phyloP scores from a whole-genome alignment of 345 rosid species.

The Hibiscus trionum region DNA sequence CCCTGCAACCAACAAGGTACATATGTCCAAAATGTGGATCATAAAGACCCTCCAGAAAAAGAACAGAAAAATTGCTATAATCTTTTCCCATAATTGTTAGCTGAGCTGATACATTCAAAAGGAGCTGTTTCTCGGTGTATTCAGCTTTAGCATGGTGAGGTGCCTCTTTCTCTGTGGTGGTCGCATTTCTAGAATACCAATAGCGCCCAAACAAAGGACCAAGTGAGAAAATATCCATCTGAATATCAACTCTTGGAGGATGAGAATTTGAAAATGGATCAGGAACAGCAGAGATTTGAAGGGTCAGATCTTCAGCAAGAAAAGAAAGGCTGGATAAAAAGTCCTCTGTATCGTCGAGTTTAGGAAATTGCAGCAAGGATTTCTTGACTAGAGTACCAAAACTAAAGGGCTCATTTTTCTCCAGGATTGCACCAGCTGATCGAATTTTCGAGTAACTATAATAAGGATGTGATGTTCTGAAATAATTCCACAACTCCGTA shows the following conservation, averaged over 20 bases:
- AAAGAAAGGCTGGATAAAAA: slow-evolving; percentile 45
- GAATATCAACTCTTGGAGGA: slow-evolving; percentile 24
- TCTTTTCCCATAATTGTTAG: slow-evolving; percentile 33
- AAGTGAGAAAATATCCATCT: slow-evolving; percentile 58
- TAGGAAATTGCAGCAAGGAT: slow-evolving; percentile 64
- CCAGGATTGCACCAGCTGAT: slow-evolving; percentile 59
- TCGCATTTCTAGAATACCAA: slow-evolving; percentile 37
- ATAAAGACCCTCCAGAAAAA: slow-evolving; percentile 79
- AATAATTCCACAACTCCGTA: slow-evolving; percentile 63
- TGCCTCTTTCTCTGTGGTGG: slow-evolving; percentile 26
- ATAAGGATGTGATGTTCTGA: slow-evolving; percentile 34
- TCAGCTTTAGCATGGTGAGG: slow-evolving; percentile 46
- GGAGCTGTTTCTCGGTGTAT: slow-evolving; percentile 71
- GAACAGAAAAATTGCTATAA: slow-evolving; percentile 50
- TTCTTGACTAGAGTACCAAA: slow-evolving; percentile 62
- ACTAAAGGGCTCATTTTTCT: slow-evolving; percentile 55
- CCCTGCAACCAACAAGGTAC: slow-evolving; percentile 89
- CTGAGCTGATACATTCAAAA: slow-evolving; percentile 77
- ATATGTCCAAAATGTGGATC: slow-evolving; percentile 63
- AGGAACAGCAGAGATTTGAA: slow-evolving; percentile 51
- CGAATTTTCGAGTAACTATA: slow-evolving; percentile 62
- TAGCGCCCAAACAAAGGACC: slow-evolving; percentile 60
- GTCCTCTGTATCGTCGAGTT: slow-evolving; percentile 52
- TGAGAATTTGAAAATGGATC: slow-evolving; percentile 26
- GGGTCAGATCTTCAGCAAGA: slow-evolving; percentile 75